Evolutionary conservation across 2,329 filamentous ascomycete genomes (phyloP).

Genomic region (Colletotrichum sp.): DNA sequence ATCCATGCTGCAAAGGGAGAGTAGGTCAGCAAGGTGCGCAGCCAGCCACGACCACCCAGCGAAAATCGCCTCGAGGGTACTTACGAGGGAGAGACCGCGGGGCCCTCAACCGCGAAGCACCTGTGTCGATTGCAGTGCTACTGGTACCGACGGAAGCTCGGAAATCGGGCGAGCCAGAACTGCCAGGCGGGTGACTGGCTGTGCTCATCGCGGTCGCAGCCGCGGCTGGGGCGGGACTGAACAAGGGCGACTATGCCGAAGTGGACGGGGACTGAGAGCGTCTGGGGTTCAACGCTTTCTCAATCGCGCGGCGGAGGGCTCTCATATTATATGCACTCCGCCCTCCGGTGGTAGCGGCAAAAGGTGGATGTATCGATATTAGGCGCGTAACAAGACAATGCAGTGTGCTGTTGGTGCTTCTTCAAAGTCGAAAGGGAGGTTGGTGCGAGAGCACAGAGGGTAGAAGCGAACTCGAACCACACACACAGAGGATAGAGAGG

Average conservation of each 20-base stretch:
- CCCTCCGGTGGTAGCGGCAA: conserved; percentile 1
- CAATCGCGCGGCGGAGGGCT: conserved; percentile 6
- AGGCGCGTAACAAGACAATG: not conserved
- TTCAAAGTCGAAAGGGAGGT: not conserved
- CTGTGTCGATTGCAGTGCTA: conserved; percentile 18
- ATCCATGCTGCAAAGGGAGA: conserved; percentile 48
- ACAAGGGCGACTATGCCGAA: not conserved
- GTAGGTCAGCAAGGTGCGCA: conserved; percentile 12
- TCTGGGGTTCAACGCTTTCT: conserved; percentile 13
- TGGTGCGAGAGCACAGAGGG: not conserved
- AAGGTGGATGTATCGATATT: conserved; percentile 4
- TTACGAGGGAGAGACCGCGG: conserved; percentile 34
- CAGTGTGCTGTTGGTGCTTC: not conserved
- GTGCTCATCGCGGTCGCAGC: conserved; percentile 20
- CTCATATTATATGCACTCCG: conserved; percentile 21
- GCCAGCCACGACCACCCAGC: not conserved
- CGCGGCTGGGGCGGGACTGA: not conserved
- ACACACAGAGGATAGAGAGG: not conserved
- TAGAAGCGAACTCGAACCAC: not conserved
- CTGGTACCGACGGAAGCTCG: conserved; percentile 21
- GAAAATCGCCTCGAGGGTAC: not conserved
- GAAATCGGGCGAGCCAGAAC: conserved; percentile 22
- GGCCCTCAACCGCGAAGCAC: conserved; percentile 19
- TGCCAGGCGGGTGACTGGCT: conserved; percentile 19
- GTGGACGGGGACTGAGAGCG: not conserved